Evolutionary conservation across 495 filamentous ascomycete species (phyloP).

Genomic region (Daldinia vernicosa): DNA sequence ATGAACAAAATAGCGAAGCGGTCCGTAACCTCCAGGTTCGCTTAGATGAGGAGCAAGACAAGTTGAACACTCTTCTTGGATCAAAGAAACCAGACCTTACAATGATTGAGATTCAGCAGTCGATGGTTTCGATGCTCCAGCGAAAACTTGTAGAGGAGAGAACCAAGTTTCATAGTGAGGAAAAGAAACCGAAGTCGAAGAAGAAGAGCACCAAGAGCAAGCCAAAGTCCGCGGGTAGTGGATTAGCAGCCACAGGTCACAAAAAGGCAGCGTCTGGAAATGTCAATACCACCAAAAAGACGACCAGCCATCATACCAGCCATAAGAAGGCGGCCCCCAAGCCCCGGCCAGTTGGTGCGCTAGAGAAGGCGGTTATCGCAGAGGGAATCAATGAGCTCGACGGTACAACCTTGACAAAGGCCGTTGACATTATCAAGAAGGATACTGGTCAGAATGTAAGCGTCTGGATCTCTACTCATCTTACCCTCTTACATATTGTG

Average conservation of each 20-base stretch:
- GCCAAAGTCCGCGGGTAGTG: slow-evolving; percentile 37
- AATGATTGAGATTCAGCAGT: slow-evolving; percentile 64
- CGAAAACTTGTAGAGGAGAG: slow-evolving; percentile 60
- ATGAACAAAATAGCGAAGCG: slow-evolving; percentile 43
- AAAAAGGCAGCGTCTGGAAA: slow-evolving; percentile 48
- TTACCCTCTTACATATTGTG: neutral
- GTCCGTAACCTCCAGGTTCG: slow-evolving; percentile 48
- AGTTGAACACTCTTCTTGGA: slow-evolving; percentile 71
- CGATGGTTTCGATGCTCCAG: slow-evolving; percentile 57
- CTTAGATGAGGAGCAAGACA: slow-evolving; percentile 65
- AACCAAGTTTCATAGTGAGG: slow-evolving; percentile 54
- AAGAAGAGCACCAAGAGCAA: slow-evolving; percentile 50
- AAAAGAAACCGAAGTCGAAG: slow-evolving; percentile 51
- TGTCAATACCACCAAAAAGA: slow-evolving; percentile 58
- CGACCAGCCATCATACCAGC: slow-evolving; percentile 51
- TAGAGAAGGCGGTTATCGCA: slow-evolving; percentile 88
- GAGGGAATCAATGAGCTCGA: slow-evolving; percentile 78
- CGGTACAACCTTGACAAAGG: slow-evolving; percentile 75
- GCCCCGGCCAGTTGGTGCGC: slow-evolving; percentile 66
- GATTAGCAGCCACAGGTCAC: slow-evolving; percentile 18
- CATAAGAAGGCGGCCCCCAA: slow-evolving; percentile 59
- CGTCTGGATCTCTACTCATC: slow-evolving; percentile 9
- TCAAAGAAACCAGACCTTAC: slow-evolving; percentile 73
- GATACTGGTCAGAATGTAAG: slow-evolving; percentile 80
- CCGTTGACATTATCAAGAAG: slow-evolving; percentile 88